Conservation (phyloP, 2,329 filamentous ascomycete species). For the Calonectria henricotiae region DNA sequence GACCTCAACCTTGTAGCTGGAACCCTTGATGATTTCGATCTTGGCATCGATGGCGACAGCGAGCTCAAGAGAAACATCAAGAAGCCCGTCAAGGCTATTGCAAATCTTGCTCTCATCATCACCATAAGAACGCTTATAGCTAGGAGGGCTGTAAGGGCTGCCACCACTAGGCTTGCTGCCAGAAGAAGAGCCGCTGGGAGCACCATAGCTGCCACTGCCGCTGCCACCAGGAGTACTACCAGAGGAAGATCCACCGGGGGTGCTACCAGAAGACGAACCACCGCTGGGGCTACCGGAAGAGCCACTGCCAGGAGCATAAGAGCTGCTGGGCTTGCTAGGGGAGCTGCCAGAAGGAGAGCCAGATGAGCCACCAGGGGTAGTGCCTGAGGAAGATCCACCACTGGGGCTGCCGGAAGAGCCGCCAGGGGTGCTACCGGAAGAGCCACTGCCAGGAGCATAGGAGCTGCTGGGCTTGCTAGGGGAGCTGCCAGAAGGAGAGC, state of each 20-base stretch:
- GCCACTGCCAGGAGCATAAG: neutral
- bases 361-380: neutral
- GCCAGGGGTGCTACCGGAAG: neutral
- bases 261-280: neutral
- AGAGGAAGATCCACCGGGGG: neutral
- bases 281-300: neutral
- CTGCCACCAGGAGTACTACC: too few species aligned
- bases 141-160: slow-evolving; percentile 15
- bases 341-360: neutral
- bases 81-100: neutral
- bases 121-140: slow-evolving; percentile 15
- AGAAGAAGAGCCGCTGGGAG: neutral
- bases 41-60: slow-evolving; percentile 19
- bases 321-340: neutral
- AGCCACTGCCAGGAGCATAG: neutral
- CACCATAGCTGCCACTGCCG: neutral
- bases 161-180: slow-evolving; percentile 3
- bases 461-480: neutral
- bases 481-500: neutral
- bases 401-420: neutral
- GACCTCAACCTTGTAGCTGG: slow-evolving; percentile 4
- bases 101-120: neutral
- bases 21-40: neutral
- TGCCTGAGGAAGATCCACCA: neutral
- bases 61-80: slow-evolving; percentile 1